phyloP scores from a whole-genome alignment of 139 green algal species.

The Deuterostichococcus epilithicus region DNA sequence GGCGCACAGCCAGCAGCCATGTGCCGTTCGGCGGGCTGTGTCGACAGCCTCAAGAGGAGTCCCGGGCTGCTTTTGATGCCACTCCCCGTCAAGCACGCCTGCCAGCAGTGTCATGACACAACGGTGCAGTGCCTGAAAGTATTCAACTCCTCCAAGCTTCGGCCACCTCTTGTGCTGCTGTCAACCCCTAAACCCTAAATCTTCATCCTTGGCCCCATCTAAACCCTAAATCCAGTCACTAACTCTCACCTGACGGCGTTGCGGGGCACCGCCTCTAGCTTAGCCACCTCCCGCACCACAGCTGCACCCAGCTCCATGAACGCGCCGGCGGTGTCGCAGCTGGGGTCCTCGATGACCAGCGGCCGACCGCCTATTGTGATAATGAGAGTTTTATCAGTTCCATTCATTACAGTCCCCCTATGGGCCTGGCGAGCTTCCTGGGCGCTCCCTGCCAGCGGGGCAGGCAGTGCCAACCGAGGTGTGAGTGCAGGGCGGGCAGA shows the following conservation, averaged over 20 bases:
- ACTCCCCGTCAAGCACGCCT: too few relatives aligned
- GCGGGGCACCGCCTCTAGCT: constrained; percentile 42
- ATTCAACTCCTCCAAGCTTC: background rate
- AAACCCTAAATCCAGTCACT: background rate
- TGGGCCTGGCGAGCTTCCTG: background rate
- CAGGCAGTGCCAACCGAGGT: too few relatives aligned
- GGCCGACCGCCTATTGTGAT: constrained; percentile 65
- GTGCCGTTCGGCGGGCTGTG: too few relatives aligned
- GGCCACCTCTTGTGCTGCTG: too few relatives aligned
- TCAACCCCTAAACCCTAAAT: too few relatives aligned
- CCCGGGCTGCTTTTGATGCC: too few relatives aligned
- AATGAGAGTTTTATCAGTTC: background rate
- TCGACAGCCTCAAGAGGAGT: too few relatives aligned
- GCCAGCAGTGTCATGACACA: too few relatives aligned
- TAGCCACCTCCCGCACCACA: constrained; percentile 92
- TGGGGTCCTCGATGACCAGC: constrained; percentile 81
- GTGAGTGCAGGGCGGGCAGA: too few relatives aligned
- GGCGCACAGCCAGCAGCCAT: too few relatives aligned
- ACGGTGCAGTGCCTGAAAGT: background rate
- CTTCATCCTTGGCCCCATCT: constrained; percentile 5
- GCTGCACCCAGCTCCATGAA: constrained; percentile 88
- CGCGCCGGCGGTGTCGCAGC: constrained; percentile 40
- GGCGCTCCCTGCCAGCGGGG: too few relatives aligned
- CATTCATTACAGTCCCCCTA: background rate
- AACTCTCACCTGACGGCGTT: constrained; percentile 16